Conservation (phyloP, 169 alveolate genomes). For the Cryptosporidium ubiquitum region DNA sequence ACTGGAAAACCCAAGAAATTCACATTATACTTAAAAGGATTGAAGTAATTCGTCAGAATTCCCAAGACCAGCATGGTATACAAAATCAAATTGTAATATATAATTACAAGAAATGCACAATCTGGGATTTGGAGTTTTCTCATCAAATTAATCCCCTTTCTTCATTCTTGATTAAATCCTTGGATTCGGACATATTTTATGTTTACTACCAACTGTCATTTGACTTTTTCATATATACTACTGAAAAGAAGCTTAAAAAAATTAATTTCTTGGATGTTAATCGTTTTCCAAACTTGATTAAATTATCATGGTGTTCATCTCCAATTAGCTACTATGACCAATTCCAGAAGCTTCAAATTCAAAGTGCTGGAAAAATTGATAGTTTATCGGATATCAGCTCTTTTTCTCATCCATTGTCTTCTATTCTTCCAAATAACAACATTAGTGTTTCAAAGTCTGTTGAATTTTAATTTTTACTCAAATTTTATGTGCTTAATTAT, state of each 20-base stretch:
- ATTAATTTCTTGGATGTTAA: constrained; percentile 22
- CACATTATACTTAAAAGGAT: constrained; percentile 23
- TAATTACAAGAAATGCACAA: constrained; percentile 51
- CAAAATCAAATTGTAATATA: background rate
- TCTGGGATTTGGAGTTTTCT: constrained; percentile 53
- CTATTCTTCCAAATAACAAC: constrained; percentile 20
- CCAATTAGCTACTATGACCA: constrained; percentile 8
- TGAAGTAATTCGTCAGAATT: background rate
- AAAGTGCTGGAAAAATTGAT: background rate
- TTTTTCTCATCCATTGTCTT: background rate
- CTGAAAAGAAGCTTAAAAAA: background rate
- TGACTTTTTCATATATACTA: constrained; percentile 32
- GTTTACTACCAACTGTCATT: constrained; percentile 32
- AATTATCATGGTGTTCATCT: constrained; percentile 54
- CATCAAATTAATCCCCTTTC: constrained; percentile 37
- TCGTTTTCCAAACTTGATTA: constrained; percentile 10
- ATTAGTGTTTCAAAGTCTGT: background rate
- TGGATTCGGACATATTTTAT: background rate
- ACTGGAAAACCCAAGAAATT: constrained; percentile 68
- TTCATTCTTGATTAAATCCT: background rate
- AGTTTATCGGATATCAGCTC: background rate
- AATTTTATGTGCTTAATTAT: too few relatives aligned
- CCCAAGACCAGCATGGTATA: background rate
- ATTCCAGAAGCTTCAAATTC: background rate
- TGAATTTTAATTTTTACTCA: background rate